Percentiles rank a stretch among this genome's conserved stretches.
Evolutionary conservation across 805 yeast species (phyloP).

Genomic region (Saccharomycopsis javanensis): DNA sequence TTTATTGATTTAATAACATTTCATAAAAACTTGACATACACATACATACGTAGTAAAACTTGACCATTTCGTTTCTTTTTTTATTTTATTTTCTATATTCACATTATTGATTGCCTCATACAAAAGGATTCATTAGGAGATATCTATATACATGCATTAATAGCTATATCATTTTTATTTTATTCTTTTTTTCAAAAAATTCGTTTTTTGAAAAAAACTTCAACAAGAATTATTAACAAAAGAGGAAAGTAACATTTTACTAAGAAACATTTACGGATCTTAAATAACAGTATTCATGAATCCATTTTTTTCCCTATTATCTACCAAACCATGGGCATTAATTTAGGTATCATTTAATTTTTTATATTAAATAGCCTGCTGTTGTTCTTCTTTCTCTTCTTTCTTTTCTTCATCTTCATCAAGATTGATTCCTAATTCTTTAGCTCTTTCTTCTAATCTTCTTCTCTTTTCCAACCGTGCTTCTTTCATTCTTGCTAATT

Average conservation of each 20-base stretch:
- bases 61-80: no score
- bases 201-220: no score
- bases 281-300: no score
- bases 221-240: no score
- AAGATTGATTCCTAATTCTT: conserved; percentile 26
- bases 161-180: background rate
- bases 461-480: conserved; percentile 66
- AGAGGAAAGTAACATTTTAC: no score
- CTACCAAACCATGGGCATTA: background rate
- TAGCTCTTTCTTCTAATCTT: conserved; percentile 62
- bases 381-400: background rate
- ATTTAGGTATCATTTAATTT: background rate
- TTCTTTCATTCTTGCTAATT: conserved; percentile 74
- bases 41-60: background rate
- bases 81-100: background rate
- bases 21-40: background rate
- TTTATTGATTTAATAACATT: no score
- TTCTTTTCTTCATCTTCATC: conserved; percentile 10
- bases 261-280: no score
- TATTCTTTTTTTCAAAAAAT: no score
- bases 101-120: background rate
- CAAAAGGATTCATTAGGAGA: background rate
- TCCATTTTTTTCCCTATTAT: no score
- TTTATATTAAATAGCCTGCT: background rate
- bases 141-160: background rate